Percentiles rank a stretch among this genome's conserved stretches.
Conservation (phyloP, 2,329 filamentous ascomycete species). For the Beauveria australis region DNA sequence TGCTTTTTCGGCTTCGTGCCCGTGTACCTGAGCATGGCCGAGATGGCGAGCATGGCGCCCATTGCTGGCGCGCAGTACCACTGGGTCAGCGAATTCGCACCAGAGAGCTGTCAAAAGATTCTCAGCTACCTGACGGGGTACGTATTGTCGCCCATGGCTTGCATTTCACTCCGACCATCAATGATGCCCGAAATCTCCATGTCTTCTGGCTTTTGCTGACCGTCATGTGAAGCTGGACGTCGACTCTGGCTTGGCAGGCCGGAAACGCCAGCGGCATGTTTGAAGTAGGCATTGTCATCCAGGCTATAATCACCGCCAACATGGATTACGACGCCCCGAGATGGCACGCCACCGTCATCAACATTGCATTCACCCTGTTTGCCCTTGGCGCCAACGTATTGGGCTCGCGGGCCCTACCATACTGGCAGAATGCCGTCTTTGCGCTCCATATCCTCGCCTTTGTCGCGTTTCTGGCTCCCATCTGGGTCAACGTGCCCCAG, state of each 20-base stretch:
- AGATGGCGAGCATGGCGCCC: constrained; percentile 17
- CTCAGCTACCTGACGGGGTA: constrained; percentile 12
- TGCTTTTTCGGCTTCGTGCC: constrained; percentile 9
- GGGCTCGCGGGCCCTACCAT: constrained; percentile 8
- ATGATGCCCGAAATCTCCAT: too few species aligned
- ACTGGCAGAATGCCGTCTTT: constrained; percentile 14
- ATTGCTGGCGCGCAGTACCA: constrained; percentile 18
- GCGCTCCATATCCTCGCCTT: constrained; percentile 11
- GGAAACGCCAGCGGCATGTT: constrained; percentile 13
- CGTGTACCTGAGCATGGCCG: constrained; percentile 16
- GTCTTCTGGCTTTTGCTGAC: too few species aligned
- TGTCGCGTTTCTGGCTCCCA: constrained; percentile 11
- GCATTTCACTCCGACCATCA: rapidly evolving
- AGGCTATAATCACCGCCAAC: constrained; percentile 13
- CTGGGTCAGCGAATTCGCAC: constrained; percentile 15
- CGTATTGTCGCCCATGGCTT: background rate
- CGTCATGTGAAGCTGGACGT: constrained; percentile 11
- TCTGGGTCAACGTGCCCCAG: constrained; percentile 14
- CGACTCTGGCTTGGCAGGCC: constrained; percentile 14
- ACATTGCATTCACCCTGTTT: constrained; percentile 8
- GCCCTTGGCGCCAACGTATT: constrained; percentile 10
- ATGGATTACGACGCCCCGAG: constrained; percentile 6
- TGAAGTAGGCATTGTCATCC: constrained; percentile 13
- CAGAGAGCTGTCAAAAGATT: constrained; percentile 5
- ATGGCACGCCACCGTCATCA: constrained; percentile 13